phyloP scores from a whole-genome alignment of 2,329 filamentous ascomycete species.

The Apiospora saccharicola region DNA sequence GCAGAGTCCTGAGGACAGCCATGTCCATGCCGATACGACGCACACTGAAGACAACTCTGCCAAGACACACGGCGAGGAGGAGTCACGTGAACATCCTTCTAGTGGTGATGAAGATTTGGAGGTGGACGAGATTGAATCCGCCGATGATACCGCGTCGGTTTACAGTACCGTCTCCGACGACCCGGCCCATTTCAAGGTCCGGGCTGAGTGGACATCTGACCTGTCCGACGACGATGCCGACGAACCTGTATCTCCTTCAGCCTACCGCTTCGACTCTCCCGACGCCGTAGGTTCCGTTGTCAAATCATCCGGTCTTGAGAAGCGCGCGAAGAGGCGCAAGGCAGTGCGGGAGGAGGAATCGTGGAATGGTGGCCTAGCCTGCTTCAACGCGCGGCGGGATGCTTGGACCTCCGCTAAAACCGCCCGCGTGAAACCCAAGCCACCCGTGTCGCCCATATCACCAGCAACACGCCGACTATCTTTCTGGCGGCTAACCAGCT shows the following conservation, averaged over 20 bases:
- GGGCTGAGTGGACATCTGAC: constrained; percentile 65
- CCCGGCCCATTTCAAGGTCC: constrained; percentile 55
- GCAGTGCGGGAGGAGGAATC: constrained; percentile 68
- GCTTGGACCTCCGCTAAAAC: constrained; percentile 83
- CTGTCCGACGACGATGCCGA: constrained; percentile 56
- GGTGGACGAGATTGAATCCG: constrained; percentile 50
- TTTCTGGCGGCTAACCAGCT: constrained; percentile 55
- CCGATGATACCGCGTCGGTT: constrained; percentile 52
- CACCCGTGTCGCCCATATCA: constrained; percentile 45
- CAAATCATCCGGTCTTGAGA: constrained; percentile 52
- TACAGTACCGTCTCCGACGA: constrained; percentile 59
- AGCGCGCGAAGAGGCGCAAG: constrained; percentile 63
- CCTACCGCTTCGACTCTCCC: constrained; percentile 60
- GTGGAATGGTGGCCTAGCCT: constrained; percentile 85
- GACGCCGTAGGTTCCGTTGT: constrained; percentile 54
- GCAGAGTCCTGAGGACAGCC: not conserved
- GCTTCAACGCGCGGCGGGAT: constrained; percentile 79
- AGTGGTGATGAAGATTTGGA: constrained; percentile 42
- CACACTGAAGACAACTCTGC: constrained; percentile 25
- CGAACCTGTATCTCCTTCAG: constrained; percentile 47
- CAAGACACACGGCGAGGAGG: constrained; percentile 9
- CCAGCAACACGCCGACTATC: constrained; percentile 58
- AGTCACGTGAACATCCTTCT: not conserved
- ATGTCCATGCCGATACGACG: not conserved
- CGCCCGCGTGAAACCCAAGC: constrained; percentile 60